phyloP scores from a whole-genome alignment of 2,329 filamentous ascomycete genomes.

The Pseudogymnoascus sp. region DNA sequence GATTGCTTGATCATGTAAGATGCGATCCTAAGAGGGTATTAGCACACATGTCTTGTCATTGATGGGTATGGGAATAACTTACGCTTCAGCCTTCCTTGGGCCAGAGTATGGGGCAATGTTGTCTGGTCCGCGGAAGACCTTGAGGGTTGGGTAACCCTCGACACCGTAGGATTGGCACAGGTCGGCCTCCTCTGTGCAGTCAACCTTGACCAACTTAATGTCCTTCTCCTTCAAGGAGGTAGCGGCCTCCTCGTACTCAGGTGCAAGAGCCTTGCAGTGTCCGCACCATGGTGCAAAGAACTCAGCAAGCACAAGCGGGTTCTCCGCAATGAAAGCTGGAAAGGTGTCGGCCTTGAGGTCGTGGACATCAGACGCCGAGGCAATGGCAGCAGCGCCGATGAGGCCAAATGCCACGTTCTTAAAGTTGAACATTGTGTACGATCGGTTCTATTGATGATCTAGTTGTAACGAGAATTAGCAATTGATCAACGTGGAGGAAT shows the following conservation, averaged over 20 bases:
- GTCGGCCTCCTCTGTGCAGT: constrained; percentile 90
- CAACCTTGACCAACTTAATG: constrained; percentile 76
- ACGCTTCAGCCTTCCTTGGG: constrained; percentile 76
- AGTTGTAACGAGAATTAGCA: background rate
- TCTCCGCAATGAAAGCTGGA: constrained; percentile 71
- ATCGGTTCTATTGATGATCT: constrained; percentile 4
- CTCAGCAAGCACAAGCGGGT: constrained; percentile 87
- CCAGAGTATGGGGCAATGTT: constrained; percentile 76
- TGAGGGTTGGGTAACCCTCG: constrained; percentile 96
- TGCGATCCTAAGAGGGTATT: constrained; percentile 41
- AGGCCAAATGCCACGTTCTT: constrained; percentile 26
- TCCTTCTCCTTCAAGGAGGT: constrained; percentile 80
- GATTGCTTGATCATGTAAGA: constrained; percentile 98
- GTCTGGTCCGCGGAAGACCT: constrained; percentile 91
- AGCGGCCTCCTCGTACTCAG: constrained; percentile 82
- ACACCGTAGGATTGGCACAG: constrained; percentile 86
- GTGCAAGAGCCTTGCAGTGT: constrained; percentile 96
- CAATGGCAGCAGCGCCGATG: constrained; percentile 38
- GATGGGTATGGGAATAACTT: constrained; percentile 30
- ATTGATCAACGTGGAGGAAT: background rate
- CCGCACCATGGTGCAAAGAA: constrained; percentile 96
- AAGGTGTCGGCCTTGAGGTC: constrained; percentile 83
- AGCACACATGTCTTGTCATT: constrained; percentile 13
- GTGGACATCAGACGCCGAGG: constrained; percentile 70
- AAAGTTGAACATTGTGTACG: constrained; percentile 26